Conservation (phyloP, 805 yeast genomes). For the Kodamaea sagamina region DNA sequence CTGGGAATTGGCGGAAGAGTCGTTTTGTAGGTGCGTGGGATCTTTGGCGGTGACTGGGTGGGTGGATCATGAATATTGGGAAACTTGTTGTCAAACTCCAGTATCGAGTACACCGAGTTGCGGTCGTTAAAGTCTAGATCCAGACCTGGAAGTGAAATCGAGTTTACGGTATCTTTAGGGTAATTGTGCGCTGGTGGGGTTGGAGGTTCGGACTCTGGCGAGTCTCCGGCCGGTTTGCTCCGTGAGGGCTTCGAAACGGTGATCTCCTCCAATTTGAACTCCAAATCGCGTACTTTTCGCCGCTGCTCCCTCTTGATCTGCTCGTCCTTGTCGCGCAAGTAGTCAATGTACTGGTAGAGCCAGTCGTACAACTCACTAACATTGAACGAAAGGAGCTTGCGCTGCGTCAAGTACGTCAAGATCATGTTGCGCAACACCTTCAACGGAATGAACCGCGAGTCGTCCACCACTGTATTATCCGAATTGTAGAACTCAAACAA, state of each 20-base stretch:
- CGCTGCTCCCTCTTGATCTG: not conserved
- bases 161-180: not conserved
- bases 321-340: conserved; percentile 33
- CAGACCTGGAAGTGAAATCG: not conserved
- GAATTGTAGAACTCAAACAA: conserved; percentile 42
- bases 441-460: conserved; percentile 21
- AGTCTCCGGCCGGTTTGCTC: not conserved
- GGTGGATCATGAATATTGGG: not conserved
- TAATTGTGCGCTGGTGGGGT: conserved; percentile 3
- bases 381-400: conserved; percentile 34
- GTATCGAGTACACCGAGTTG: not conserved
- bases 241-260: not conserved
- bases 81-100: conserved; percentile 3
- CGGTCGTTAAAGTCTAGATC: not conserved
- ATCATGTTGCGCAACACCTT: conserved; percentile 24
- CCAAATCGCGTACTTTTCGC: not conserved
- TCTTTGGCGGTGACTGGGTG: not conserved
- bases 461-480: conserved; percentile 21
- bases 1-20: too few species aligned
- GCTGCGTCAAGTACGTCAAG: conserved; percentile 31
- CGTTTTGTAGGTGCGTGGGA: not conserved
- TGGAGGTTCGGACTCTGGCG: conserved; percentile 6
- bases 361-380: conserved; percentile 38
- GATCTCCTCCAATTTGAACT: not conserved
- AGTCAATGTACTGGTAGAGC: conserved; percentile 42